Base-by-base conservation (phyloP, 306 rosid species). In the Corylus americana region DNA sequence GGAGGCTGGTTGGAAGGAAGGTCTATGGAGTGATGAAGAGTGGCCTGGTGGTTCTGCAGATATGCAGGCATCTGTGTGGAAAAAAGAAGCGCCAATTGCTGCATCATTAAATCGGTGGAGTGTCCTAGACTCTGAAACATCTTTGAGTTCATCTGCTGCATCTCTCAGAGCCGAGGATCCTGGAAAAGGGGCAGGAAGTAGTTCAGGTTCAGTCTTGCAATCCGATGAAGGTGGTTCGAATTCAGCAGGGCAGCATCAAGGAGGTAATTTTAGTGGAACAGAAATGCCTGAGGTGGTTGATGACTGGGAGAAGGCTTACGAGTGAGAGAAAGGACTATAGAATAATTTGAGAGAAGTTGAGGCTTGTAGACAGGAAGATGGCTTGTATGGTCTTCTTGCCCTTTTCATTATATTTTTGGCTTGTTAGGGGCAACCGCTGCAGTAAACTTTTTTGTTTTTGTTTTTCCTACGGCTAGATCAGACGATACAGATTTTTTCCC, bases 251-350 rank as follows among this genome's bases (percentile, higher is more conserved):
- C 84, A 55, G 82, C 89, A 20, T 57, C 83, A 70, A 35, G 86
- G 74, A 35, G 86, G 74, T 69, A 77, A 48, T 68, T 64, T 72
- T 2, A 67, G 74, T 44, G 79, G 53, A 67, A 39, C 80, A 50
- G 89, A 90, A 64, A 82, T 14, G 73, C 87, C 85, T 75, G 96
- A 90, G 78, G 97, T 86, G 81, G 90, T 86, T 17, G 97, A 94
- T 80, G 98, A 94, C 78, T 94, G 97, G 98, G 98, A 94, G 88
- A 82, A 87, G 82, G 96, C 97, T 77, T 90, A 74, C 78, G 94
- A 89, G 55, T 88, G 78, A 57, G 49, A 10, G 18, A 5, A 72
- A 70, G 50, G 62, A 54, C 57, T 58, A 74, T 63, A 50, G 70
- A 85, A 27, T 31, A 11, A 31, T 45, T 53, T 29, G 11, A 48